Conservation (phyloP, 1,284 basidiomycete species). For the Ceratobasidium sp. region DNA sequence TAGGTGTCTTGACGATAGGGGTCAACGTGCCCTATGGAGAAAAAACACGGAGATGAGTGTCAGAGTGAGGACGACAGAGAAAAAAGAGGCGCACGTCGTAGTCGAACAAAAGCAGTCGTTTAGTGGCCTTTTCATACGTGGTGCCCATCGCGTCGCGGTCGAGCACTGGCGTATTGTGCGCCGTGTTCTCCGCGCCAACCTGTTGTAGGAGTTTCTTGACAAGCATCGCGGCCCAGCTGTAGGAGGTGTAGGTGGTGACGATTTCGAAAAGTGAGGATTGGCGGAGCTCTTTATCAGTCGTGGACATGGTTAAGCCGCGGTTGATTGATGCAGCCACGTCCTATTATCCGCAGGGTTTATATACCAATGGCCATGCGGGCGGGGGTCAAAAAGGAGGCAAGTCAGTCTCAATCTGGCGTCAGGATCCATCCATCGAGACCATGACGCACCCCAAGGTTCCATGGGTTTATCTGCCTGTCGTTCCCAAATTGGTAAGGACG, state of each 20-base stretch:
- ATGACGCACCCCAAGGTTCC: conserved; percentile 82
- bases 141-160: conserved; percentile 70
- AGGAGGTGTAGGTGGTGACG: conserved; percentile 93
- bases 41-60: conserved; percentile 40
- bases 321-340: conserved; percentile 96
- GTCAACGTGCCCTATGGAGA: conserved; percentile 84
- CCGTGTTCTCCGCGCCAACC: conserved; percentile 82
- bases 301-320: conserved; percentile 83
- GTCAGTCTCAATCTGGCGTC: too few species aligned
- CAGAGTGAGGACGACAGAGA: conserved; percentile 16
- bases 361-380: neutral
- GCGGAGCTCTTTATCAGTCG: conserved; percentile 79
- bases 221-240: conserved; percentile 94
- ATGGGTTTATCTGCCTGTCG: conserved; percentile 73
- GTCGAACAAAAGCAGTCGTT: conserved; percentile 93
- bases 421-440: conserved; percentile 32
- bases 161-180: conserved; percentile 88
- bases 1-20: conserved; percentile 95
- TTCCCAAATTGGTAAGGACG: conserved; percentile 53
- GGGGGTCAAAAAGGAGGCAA: too few species aligned
- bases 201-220: conserved; percentile 89
- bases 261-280: conserved; percentile 83
- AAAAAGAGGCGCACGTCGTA: conserved; percentile 77
- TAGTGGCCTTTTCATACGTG: conserved; percentile 78
- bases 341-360: conserved; percentile 54